Evolutionary conservation across 352 stramenopile genomes (phyloP).

Genomic region (Globisporangium nodosum): DNA sequence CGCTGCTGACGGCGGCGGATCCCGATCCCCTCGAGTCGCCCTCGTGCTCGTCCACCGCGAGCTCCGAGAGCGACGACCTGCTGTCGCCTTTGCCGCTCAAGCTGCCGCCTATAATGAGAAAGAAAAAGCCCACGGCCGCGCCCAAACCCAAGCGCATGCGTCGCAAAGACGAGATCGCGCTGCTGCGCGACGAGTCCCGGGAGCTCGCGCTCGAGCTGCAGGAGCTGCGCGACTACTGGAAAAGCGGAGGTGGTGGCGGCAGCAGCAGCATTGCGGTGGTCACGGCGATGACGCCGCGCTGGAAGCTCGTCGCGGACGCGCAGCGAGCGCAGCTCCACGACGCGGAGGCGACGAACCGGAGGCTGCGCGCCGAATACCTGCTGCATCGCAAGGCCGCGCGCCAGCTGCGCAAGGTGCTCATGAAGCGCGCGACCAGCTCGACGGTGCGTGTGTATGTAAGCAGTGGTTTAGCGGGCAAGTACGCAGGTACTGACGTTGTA

Average conservation of each 20-base stretch:
- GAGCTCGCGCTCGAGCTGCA: constrained; percentile 1
- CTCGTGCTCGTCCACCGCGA: too few species aligned
- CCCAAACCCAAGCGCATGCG: not conserved
- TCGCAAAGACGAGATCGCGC: constrained; percentile 1
- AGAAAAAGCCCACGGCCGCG: not conserved
- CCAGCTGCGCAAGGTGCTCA: constrained; percentile 4
- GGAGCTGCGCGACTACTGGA: constrained; percentile 3
- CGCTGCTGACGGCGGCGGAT: too few species aligned
- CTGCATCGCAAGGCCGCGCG: not conserved
- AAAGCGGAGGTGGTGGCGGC: not conserved
- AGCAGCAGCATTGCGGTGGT: not conserved
- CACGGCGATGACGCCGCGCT: too few species aligned
- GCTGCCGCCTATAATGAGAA: too few species aligned
- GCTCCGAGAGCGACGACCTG: too few species aligned
- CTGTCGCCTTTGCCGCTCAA: too few species aligned
- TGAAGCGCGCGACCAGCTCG: constrained; percentile 5
- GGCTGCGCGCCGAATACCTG: constrained; percentile 1
- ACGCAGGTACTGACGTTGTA: too few species aligned
- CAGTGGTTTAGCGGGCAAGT: too few species aligned
- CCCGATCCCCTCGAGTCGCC: too few species aligned
- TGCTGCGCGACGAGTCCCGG: not conserved
- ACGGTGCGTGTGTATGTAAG: constrained; percentile 3
- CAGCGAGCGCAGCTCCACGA: too few species aligned
- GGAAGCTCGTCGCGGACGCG: too few species aligned
- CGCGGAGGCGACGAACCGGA: not conserved